These are phyloP conservation scores for Trebouxia gelatinosa DNA, from an alignment of 163 green algal genomes.

Conservation along the genomic window DNA sequence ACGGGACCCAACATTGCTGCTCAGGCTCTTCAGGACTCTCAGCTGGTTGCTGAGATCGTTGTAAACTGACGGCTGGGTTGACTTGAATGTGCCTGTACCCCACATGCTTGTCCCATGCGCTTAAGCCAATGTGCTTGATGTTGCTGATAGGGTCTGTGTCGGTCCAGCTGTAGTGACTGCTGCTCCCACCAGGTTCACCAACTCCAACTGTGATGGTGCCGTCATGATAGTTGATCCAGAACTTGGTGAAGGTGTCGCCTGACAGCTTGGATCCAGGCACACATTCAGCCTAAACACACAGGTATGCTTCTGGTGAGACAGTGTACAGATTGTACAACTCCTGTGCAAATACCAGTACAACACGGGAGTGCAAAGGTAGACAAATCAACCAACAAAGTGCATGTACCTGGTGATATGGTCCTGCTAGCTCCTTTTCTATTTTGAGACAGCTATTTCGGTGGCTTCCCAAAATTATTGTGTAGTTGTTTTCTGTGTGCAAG, in stretches of 20 bases:
- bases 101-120: constrained; percentile 86
- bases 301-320: background rate
- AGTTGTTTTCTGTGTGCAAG: constrained; percentile 64
- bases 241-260: constrained; percentile 49
- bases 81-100: constrained; percentile 74
- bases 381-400: background rate
- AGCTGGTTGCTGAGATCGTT: background rate
- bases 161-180: constrained; percentile 48
- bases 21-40: background rate
- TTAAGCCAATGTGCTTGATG: constrained; percentile 72
- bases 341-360: background rate
- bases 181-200: constrained; percentile 41
- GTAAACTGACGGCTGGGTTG: constrained; percentile 38
- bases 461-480: constrained; percentile 89
- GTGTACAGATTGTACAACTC: background rate
- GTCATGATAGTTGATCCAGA: constrained; percentile 73
- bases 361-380: background rate
- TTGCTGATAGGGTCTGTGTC: constrained; percentile 46
- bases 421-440: constrained; percentile 63
- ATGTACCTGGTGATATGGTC: constrained; percentile 8
- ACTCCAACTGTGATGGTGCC: constrained; percentile 72
- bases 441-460: constrained; percentile 89
- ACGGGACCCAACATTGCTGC: constrained; percentile 15
- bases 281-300: constrained; percentile 44
- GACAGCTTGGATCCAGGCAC: constrained; percentile 53